Evolutionary conservation across 306 rosid genomes (phyloP), one percentile per base, ranked within the genome.

Genomic region (Dalbergia cochinchinensis): DNA sequence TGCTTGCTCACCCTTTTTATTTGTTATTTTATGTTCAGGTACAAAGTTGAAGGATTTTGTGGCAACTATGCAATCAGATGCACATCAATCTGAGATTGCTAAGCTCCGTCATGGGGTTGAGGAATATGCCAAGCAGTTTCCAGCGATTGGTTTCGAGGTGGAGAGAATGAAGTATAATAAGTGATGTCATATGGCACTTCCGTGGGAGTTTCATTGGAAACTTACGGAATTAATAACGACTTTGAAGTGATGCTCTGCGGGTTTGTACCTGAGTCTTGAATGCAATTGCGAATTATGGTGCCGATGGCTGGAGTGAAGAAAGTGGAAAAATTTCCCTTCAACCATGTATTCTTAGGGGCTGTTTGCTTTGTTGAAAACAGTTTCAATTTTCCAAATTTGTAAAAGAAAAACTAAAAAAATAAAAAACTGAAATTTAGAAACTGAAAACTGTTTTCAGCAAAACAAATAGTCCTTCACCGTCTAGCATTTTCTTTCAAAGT

Each of bases 41-140:
- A 81, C 97, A 18, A 94, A 88, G 89, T 86, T 94, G 86, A 94
- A 92, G 88, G 97, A 92, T 83, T 94, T 92, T 59, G 92, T 87
- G 79, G 88, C 88, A 76, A 83, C 92, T 44, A 35, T 92, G 94
- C 88, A 88, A 79, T 91, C 95, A 35, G 88, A 92, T 83, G 77
- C 65, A 75, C 71, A 80, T 71, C 97, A 92, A 85, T 83, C 97
- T 20, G 89, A 90, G 81, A 87, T 94, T 67, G 78, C 88, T 62
- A 84, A 79, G 83, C 92, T 94, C 34, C 86, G 95, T 45, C 79
- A 8, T 1, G 83, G 87, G 75, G 97, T 94, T 59, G 98, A 94
- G 90, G 91, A 74, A 62, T 94, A 88, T 54, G 98, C 97, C 34
- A 94, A 92, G 81, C 90, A 90, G 62, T 94, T 94, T 70, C 97